These are phyloP conservation scores for Cinnamomum micranthum DNA, from an alignment of 164 flowering plant species.

Conservation along the genomic window DNA sequence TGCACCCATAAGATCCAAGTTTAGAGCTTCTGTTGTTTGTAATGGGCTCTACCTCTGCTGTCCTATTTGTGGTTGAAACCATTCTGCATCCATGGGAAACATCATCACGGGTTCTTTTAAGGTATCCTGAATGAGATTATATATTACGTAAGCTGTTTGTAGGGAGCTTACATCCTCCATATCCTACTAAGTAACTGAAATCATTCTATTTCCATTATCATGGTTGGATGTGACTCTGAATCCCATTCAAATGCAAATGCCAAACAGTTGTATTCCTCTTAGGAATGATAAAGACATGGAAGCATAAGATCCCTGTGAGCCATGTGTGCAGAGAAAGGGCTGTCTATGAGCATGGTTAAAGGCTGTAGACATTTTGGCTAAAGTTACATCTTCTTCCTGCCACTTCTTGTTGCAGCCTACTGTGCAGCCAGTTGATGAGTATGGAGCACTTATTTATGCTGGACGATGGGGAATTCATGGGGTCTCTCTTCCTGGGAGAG, in stretches of 20 bases:
- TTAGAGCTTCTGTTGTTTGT: too few relatives aligned
- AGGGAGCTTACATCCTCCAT: neutral
- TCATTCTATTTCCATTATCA: too few relatives aligned
- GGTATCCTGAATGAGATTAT: too few relatives aligned
- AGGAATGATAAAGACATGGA: neutral
- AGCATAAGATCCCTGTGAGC: neutral
- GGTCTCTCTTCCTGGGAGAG: conserved; percentile 80
- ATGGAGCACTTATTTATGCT: conserved; percentile 83
- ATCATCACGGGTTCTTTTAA: too few relatives aligned
- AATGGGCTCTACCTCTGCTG: neutral
- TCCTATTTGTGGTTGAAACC: neutral
- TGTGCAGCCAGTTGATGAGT: conserved; percentile 74
- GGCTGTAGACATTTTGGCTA: neutral
- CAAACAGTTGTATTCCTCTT: neutral
- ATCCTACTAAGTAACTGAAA: too few relatives aligned
- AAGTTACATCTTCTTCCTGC: conserved; percentile 4
- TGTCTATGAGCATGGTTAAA: neutral
- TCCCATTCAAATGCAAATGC: neutral
- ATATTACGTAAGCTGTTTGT: neutral
- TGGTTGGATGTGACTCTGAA: too few relatives aligned
- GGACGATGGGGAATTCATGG: conserved; percentile 97
- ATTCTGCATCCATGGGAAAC: neutral
- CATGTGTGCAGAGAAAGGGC: neutral
- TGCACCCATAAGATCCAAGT: too few relatives aligned
- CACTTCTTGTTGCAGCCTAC: conserved; percentile 45